phyloP scores from a whole-genome alignment of 176 grass and related monocot species.

The Oryza brachyantha region DNA sequence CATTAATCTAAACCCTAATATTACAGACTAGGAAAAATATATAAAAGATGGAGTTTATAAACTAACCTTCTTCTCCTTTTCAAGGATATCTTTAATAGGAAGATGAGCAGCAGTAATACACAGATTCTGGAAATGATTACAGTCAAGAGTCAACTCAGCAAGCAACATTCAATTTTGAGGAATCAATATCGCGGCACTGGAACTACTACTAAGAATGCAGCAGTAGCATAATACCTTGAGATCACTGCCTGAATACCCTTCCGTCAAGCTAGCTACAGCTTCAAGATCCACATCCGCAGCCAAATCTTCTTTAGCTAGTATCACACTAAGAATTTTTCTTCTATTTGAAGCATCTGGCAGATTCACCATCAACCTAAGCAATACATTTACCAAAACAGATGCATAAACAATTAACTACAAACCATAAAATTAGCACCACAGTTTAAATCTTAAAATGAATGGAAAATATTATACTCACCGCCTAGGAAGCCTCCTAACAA shows the following conservation, averaged over 20 bases:
- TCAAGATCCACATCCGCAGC: constrained; percentile 76
- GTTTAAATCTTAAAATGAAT: constrained; percentile 5
- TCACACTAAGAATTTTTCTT: constrained; percentile 87
- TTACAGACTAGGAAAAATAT: neutral
- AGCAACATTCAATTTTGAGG: neutral
- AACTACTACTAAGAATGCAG: neutral
- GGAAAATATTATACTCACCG: constrained; percentile 46
- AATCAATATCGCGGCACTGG: neutral
- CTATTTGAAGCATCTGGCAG: constrained; percentile 88
- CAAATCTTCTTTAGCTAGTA: constrained; percentile 93
- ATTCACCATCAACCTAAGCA: constrained; percentile 94
- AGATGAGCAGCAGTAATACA: constrained; percentile 91
- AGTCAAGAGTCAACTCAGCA: neutral
- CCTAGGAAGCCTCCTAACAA: constrained; percentile 91
- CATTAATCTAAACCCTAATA: neutral
- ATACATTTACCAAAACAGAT: constrained; percentile 16
- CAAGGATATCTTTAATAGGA: constrained; percentile 89
- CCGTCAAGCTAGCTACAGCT: constrained; percentile 77
- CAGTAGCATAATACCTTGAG: constrained; percentile 59
- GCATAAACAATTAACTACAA: neutral
- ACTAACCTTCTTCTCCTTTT: constrained; percentile 93
- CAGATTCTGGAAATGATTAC: constrained; percentile 64
- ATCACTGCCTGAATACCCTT: constrained; percentile 96
- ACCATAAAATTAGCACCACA: neutral
- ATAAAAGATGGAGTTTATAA: neutral